Percentiles rank a stretch among this genome's conserved stretches.
These are phyloP conservation scores for Exophiala aquamarina DNA, from an alignment of 2,329 filamentous ascomycete species.

Conservation along the genomic window DNA sequence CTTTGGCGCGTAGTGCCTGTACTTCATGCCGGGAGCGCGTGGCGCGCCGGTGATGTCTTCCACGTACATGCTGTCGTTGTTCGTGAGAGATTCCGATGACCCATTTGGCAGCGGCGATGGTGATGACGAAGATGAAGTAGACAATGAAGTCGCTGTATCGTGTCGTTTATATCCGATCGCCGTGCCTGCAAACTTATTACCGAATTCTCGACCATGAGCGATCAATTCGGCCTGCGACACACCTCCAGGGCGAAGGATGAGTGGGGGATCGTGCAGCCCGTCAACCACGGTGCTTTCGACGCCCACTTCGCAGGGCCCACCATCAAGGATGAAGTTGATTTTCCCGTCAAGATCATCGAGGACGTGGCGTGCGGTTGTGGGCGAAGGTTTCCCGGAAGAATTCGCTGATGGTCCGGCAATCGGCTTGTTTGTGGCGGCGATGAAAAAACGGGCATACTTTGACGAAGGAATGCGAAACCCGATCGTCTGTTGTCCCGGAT, in stretches of 20 bases:
- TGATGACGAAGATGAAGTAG: constrained; percentile 1
- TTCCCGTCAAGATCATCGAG: constrained; percentile 77
- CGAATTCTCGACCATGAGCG: constrained; percentile 70
- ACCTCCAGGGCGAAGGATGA: constrained; percentile 82
- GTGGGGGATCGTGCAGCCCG: constrained; percentile 76
- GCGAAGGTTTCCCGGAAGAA: constrained; percentile 87
- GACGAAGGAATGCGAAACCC: constrained; percentile 87
- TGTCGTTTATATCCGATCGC: constrained; percentile 67
- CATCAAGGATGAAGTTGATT: constrained; percentile 86
- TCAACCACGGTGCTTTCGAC: constrained; percentile 98
- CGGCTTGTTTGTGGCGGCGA: constrained; percentile 72
- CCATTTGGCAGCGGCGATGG: neutral
- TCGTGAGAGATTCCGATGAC: constrained; percentile 1
- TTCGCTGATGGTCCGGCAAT: constrained; percentile 93
- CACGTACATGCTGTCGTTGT: constrained; percentile 5
- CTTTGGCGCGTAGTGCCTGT: constrained; percentile 93
- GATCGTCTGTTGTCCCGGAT: constrained; percentile 79
- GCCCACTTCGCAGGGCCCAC: constrained; percentile 80
- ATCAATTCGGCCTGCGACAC: constrained; percentile 59
- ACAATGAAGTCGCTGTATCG: neutral
- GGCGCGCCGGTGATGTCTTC: constrained; percentile 50
- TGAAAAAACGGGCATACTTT: constrained; percentile 81
- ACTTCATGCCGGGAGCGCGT: constrained; percentile 96
- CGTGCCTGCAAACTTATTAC: constrained; percentile 74
- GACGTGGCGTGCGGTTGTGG: constrained; percentile 88